Conservation (phyloP, 169 alveolate genomes). For the Toxoplasma gondii region DNA sequence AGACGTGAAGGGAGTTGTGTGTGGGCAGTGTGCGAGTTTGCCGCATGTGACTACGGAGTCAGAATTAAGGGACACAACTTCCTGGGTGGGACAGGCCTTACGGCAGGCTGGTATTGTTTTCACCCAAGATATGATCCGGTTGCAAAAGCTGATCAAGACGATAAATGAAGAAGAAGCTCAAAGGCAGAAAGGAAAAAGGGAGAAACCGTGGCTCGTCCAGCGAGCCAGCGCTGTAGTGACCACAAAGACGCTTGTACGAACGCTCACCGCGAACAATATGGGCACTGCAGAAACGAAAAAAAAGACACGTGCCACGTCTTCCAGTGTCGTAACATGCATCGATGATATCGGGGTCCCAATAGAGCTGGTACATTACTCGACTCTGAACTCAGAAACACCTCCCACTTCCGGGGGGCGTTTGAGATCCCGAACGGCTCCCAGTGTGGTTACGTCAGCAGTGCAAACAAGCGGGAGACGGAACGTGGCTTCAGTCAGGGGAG, state of each 20-base stretch:
- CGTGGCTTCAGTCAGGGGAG: background rate
- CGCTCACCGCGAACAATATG: background rate
- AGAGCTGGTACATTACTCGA: background rate
- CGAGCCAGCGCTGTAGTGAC: background rate
- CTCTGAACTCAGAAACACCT: background rate
- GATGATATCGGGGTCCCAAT: constrained; percentile 16
- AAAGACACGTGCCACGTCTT: background rate
- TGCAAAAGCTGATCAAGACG: background rate
- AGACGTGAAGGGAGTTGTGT: background rate
- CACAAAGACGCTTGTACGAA: background rate
- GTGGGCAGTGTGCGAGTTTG: constrained; percentile 34
- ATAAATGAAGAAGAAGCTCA: background rate
- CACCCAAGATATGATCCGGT: background rate
- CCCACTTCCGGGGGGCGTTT: too few relatives aligned
- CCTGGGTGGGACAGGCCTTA: background rate
- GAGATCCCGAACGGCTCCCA: background rate
- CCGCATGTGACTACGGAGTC: background rate
- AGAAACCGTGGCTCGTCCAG: background rate
- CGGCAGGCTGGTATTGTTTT: background rate
- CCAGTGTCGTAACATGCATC: background rate
- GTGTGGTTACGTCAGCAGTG: background rate
- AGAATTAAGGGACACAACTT: background rate
- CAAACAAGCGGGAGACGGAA: background rate
- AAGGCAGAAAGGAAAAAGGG: background rate
- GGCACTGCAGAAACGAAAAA: background rate